These are phyloP conservation scores for Mycogone perniciosa DNA, from an alignment of 2,329 filamentous ascomycete species.

Conservation along the genomic window DNA sequence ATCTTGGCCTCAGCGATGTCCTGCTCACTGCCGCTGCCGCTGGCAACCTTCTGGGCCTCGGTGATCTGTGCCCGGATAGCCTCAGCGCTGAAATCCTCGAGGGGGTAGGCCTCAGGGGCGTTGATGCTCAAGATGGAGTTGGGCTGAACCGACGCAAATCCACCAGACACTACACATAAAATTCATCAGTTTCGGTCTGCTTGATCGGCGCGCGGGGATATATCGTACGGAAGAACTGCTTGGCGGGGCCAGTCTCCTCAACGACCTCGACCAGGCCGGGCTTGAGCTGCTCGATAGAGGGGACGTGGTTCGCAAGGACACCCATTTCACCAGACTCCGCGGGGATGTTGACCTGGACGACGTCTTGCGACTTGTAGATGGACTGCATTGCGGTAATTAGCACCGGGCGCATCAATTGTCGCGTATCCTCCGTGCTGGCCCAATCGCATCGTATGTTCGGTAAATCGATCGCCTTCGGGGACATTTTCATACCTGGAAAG, in stretches of 20 bases:
- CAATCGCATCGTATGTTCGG: conserved; percentile 25
- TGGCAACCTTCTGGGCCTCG: conserved; percentile 92
- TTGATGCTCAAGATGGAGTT: conserved; percentile 96
- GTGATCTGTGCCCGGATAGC: conserved; percentile 83
- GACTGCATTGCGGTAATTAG: conserved; percentile 57
- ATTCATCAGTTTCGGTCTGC: conserved; percentile 16
- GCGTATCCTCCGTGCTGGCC: conserved; percentile 16
- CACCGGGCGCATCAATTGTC: conserved; percentile 25
- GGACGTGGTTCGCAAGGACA: conserved; percentile 98
- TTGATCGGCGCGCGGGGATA: conserved; percentile 6
- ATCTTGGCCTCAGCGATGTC: conserved; percentile 99
- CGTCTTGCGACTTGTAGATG: conserved; percentile 61
- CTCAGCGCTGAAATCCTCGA: conserved; percentile 95
- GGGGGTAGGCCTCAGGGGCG: conserved; percentile 86
- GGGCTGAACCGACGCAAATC: conserved; percentile 95
- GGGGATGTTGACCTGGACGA: conserved; percentile 96
- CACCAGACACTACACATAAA: conserved; percentile 69
- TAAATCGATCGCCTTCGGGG: conserved; percentile 17
- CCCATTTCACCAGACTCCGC: conserved; percentile 99
- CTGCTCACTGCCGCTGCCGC: conserved; percentile 86
- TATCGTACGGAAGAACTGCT: conserved; percentile 95
- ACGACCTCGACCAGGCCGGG: conserved; percentile 92
- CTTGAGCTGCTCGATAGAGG: conserved; percentile 98
- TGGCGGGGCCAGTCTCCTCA: conserved; percentile 81
- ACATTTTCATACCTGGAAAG: conserved; percentile 79